Percentiles rank a stretch among this genome's conserved stretches.
These are phyloP conservation scores for Moricandia moricandioides DNA, from an alignment of 345 rosid species.

Conservation along the genomic window DNA sequence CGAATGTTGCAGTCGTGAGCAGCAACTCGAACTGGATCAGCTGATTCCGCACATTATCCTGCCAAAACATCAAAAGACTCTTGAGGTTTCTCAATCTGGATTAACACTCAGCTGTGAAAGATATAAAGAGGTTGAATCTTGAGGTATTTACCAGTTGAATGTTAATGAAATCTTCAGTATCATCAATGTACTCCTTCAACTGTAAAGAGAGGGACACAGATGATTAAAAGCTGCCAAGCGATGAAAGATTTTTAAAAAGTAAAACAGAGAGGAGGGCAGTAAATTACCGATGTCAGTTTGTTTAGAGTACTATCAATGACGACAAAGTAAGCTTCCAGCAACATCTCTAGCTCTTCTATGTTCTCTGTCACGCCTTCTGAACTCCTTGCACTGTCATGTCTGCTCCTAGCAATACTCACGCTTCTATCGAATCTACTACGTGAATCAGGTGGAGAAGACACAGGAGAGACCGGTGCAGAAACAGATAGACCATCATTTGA, in stretches of 20 bases:
- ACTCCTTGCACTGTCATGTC: slow-evolving; percentile 89
- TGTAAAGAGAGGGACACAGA: slow-evolving; percentile 28
- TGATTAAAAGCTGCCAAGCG: not conserved
- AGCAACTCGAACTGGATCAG: slow-evolving; percentile 94
- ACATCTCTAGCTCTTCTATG: slow-evolving; percentile 96
- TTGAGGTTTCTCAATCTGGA: not conserved
- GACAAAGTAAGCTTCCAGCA: slow-evolving; percentile 98
- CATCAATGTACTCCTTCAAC: slow-evolving; percentile 97
- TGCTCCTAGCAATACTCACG: slow-evolving; percentile 85
- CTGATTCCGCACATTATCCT: slow-evolving; percentile 98
- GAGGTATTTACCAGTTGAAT: slow-evolving; percentile 71
- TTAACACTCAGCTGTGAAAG: not conserved
- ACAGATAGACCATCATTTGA: slow-evolving; percentile 72
- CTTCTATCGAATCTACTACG: slow-evolving; percentile 79
- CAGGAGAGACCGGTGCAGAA: slow-evolving; percentile 97
- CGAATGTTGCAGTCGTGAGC: slow-evolving; percentile 87
- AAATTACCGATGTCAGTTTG: slow-evolving; percentile 86
- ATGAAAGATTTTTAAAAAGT: not conserved
- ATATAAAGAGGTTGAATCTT: not conserved
- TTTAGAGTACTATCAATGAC: slow-evolving; percentile 92
- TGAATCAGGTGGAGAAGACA: slow-evolving; percentile 79
- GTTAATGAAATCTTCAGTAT: slow-evolving; percentile 95
- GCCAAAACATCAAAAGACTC: slow-evolving; percentile 7
- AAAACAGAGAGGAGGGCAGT: not conserved
- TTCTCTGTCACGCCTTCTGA: slow-evolving; percentile 67